Conservation (phyloP, 805 yeast species). For the Starmerella roubikii region DNA sequence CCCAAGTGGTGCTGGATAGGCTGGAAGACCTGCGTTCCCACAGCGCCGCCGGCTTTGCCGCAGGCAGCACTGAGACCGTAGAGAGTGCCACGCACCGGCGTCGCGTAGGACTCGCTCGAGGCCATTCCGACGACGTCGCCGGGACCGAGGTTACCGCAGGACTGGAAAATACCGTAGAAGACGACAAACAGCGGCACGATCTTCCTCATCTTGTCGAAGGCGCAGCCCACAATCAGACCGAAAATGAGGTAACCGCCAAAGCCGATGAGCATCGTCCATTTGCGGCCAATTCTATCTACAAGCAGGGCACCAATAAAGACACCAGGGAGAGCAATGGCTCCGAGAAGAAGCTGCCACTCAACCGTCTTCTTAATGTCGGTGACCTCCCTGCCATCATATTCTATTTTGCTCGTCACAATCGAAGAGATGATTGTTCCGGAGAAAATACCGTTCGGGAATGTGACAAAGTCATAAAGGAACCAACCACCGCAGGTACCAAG, state of each 20-base stretch:
- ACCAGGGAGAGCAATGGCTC: slow-evolving; percentile 59
- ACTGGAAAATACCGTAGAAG: slow-evolving; percentile 60
- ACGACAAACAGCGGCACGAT: slow-evolving; percentile 53
- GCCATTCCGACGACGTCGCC: slow-evolving; percentile 61
- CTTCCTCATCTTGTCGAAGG: slow-evolving; percentile 40
- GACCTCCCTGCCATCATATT: too few relatives aligned
- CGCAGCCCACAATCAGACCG: slow-evolving; percentile 31
- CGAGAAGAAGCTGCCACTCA: slow-evolving; percentile 61
- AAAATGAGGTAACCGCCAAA: slow-evolving; percentile 57
- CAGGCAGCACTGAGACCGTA: slow-evolving; percentile 68
- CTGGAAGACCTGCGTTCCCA: slow-evolving; percentile 59
- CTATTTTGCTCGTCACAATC: slow-evolving; percentile 32
- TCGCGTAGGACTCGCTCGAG: slow-evolving; percentile 57
- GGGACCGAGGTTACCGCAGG: slow-evolving; percentile 63
- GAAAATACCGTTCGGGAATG: slow-evolving; percentile 67
- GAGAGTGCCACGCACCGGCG: slow-evolving; percentile 62
- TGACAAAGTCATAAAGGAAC: slow-evolving; percentile 71
- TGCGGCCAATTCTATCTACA: slow-evolving; percentile 50
- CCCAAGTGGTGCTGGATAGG: slow-evolving; percentile 56
- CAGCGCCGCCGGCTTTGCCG: slow-evolving; percentile 77
- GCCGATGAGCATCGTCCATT: slow-evolving; percentile 57
- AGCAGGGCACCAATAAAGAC: slow-evolving; percentile 54
- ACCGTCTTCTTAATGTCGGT: slow-evolving; percentile 43
- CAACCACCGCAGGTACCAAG: slow-evolving; percentile 63
- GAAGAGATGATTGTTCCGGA: slow-evolving; percentile 43